Base-by-base conservation (phyloP, 2,329 filamentous ascomycete species). In the Eutypa lata region DNA sequence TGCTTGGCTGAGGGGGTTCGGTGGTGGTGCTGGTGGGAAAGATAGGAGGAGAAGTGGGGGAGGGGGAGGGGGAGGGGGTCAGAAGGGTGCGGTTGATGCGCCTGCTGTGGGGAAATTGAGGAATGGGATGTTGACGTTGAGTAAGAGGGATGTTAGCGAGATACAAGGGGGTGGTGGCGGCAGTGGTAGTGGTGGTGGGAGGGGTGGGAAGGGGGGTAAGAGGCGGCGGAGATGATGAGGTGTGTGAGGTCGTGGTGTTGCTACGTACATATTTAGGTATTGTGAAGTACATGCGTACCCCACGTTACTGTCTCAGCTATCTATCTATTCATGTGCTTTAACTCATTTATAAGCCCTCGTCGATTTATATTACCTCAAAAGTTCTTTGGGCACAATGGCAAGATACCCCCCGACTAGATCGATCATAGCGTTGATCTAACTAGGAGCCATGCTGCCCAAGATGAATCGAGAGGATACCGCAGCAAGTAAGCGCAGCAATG, bases 61-160 rank as follows among this genome's bases (percentile, higher is more conserved):
- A 50, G 40, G 10, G 33, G 37, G 31, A 42, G 28, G 68, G 69
- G 11, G 31, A 19, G 47, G 31, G 68, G 69, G 66, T 73, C 81
- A 71, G 77, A 84, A 57, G 74, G 19, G n/a, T 13, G 84, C 69
- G 75, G 83, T 96, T 37, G 90, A 89, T 57, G 84, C 84, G 28
- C 91, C 93, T 1, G 85, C 82, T 2, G 83, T 97, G 13, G 94
- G 94, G 0, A 90, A 80, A 68, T 87, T 97, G 68, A 83, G 78
- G 57, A 88, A 89, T 3, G 91, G 91, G 0, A 62, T 68, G 65
- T 71, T 97, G 74, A 88, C 79, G 57, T 71, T 97, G 62, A 95
- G 87, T 65, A 85, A 87, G 66, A 81, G 80, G 62, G 93, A 97
- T 71, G 81, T 97, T 7, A 49, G 54, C 2, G 58, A 59, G 51